These are phyloP conservation scores for Capronia americana DNA, from an alignment of 2,329 filamentous ascomycete genomes.

Conservation along the genomic window DNA sequence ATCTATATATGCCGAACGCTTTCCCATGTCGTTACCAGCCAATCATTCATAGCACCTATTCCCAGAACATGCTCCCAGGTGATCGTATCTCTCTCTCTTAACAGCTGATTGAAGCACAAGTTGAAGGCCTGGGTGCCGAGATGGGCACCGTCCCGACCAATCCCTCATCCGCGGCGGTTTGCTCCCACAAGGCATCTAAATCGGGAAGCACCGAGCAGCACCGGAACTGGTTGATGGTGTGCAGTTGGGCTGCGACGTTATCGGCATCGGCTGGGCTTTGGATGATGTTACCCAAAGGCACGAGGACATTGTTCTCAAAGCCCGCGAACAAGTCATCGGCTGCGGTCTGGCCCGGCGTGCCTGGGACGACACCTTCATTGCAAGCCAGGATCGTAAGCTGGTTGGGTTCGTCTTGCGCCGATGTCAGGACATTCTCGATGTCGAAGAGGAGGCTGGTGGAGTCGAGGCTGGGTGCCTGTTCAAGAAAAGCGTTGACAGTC, in stretches of 20 bases:
- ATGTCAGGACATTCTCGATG: conserved; percentile 8
- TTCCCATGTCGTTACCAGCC: background rate
- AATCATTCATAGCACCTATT: background rate
- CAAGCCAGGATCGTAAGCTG: conserved; percentile 23
- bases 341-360: conserved; percentile 18
- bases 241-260: conserved; percentile 9
- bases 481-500: conserved; percentile 29
- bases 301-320: conserved; percentile 22
- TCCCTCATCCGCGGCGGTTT: conserved; percentile 25
- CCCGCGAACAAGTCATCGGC: conserved; percentile 20
- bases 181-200: conserved; percentile 22
- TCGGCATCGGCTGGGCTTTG: conserved; percentile 10
- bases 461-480: conserved; percentile 20
- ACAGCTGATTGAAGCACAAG: conserved; percentile 23
- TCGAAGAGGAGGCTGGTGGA: conserved; percentile 7
- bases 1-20: background rate
- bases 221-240: conserved; percentile 27
- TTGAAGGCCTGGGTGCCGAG: conserved; percentile 14
- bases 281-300: conserved; percentile 22
- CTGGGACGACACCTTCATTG: conserved; percentile 9
- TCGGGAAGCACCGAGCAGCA: conserved; percentile 28
- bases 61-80: background rate
- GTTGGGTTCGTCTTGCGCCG: conserved; percentile 25
- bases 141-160: conserved; percentile 18
- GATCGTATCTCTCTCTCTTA: background rate